These are phyloP conservation scores for Phaeomoniella chlamydospora DNA, from an alignment of 2,329 filamentous ascomycete species.

Conservation along the genomic window DNA sequence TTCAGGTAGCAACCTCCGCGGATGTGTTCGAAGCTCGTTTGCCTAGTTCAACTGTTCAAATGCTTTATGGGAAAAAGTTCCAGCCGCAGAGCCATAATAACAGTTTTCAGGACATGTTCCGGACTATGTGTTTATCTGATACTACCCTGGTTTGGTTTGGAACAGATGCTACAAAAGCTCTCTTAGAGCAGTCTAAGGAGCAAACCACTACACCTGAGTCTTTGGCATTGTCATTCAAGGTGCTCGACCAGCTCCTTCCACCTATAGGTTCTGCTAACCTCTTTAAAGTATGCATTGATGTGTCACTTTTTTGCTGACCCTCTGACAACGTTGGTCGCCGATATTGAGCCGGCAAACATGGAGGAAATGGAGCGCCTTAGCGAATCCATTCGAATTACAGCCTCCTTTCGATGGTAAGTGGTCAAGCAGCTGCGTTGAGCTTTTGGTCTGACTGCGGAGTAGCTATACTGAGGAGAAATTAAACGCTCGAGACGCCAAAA, in stretches of 20 bases:
- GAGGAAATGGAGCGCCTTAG: constrained; percentile 26
- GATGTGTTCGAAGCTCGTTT: constrained; percentile 46
- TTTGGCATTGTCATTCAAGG: constrained; percentile 37
- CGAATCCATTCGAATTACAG: constrained; percentile 40
- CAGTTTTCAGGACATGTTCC: constrained; percentile 18
- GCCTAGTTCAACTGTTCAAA: constrained; percentile 34
- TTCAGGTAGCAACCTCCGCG: constrained; percentile 48
- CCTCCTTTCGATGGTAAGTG: constrained; percentile 34
- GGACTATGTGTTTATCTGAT: constrained; percentile 18
- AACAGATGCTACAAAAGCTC: constrained; percentile 31
- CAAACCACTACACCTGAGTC: constrained; percentile 44
- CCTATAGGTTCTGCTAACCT: not conserved
- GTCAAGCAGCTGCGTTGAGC: constrained; percentile 20
- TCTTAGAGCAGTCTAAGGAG: constrained; percentile 42
- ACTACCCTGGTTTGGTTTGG: constrained; percentile 35
- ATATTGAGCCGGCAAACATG: constrained; percentile 12
- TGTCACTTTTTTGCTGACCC: constrained; percentile 49
- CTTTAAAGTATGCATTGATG: constrained; percentile 44
- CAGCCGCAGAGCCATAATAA: constrained; percentile 15
- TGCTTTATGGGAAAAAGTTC: constrained; percentile 40
- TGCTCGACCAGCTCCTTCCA: constrained; percentile 10
- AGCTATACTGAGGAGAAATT: constrained; percentile 28
- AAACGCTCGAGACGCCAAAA: constrained; percentile 16
- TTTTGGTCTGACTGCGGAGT: not conserved
- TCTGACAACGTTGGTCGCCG: constrained; percentile 33